Evolutionary conservation across 2,329 filamentous ascomycete genomes (phyloP), one percentile per base, ranked within the genome.

Genomic region (Rhinocladiella similis): DNA sequence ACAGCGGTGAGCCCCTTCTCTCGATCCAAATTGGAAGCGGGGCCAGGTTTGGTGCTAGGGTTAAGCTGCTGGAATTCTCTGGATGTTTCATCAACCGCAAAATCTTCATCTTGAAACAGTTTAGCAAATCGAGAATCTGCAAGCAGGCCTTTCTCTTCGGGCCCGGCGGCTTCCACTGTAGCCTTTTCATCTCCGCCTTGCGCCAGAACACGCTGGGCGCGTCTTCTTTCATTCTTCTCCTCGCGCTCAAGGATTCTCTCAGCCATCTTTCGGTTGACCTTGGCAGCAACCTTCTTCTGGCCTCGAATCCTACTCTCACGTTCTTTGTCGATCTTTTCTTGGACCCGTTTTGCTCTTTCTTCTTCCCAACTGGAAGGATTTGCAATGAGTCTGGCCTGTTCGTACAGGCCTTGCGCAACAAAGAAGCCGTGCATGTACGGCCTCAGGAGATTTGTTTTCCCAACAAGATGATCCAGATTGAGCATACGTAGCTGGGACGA

Each of bases 391-490:
- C 90, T 82, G 16, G 94, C 94, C 72, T 99, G 92, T 70, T 99
- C 95, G 72, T 99, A 97, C 22, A 99, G 76, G 68, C 92, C 91
- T 66, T 95, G 93, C 35, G 90, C 90, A 47, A 99, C 92, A 75
- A 99, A 99, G 80, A 94, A 97, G 66, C 94, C 95, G 71, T 99
- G 94, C 95, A 99, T 99, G 70, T 99, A 99, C 42, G 94, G 94
- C 43, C 93, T 83, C 39, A 99, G 78, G 18, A 97, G 77, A 68
- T 90, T 94, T 25, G 91, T 96, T 66, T 91, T 92, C 63, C 93
- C 93, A 55, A 99, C 83, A 47, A 99, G 80, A 70, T 97, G 93
- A 51, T 90, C 87, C 68, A 99, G 74, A 70, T 90, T 95, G 63
- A 99, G 83, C 35, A 87, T 84, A 66, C 89, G 89, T 51, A 99